phyloP scores from a whole-genome alignment of 2,329 filamentous ascomycete genomes.

The Aspergillus amoenus region DNA sequence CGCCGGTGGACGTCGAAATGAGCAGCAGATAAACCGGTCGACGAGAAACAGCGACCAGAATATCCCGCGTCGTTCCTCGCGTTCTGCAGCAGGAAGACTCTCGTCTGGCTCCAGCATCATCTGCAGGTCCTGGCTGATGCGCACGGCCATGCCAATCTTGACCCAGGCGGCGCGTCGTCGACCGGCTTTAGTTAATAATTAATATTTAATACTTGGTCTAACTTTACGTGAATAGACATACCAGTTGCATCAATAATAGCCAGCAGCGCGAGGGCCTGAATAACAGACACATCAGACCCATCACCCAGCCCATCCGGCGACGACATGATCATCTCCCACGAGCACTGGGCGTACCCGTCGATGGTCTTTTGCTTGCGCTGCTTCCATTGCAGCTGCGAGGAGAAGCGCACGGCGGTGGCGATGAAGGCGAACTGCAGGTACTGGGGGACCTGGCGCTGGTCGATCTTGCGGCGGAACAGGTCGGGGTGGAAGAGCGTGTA shows the following conservation, averaged over 20 bases:
- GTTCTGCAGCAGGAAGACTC: constrained; percentile 20
- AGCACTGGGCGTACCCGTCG: constrained; percentile 21
- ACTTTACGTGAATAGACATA: too few species aligned
- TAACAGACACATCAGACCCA: constrained; percentile 13
- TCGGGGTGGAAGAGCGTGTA: constrained; percentile 20
- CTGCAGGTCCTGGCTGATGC: constrained; percentile 36
- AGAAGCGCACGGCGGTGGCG: constrained; percentile 34
- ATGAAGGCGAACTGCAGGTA: constrained; percentile 31
- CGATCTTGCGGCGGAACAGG: constrained; percentile 16
- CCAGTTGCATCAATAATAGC: too few species aligned
- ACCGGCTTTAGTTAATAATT: constrained; percentile 29
- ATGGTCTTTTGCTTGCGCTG: constrained; percentile 26
- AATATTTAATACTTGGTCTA: too few species aligned
- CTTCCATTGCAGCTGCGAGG: constrained; percentile 24
- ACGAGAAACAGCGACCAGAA: constrained; percentile 44
- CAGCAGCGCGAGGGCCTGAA: too few species aligned
- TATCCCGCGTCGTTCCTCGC: constrained; percentile 35
- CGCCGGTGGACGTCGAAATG: constrained; percentile 33
- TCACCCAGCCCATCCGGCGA: constrained; percentile 15
- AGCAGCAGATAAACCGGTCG: constrained; percentile 39
- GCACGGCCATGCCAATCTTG: constrained; percentile 29
- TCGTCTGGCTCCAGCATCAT: constrained; percentile 29
- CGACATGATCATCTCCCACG: constrained; percentile 22
- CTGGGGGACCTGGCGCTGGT: constrained; percentile 12
- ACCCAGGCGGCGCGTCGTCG: constrained; percentile 36